Conservation (phyloP, 2,329 filamentous ascomycete genomes). For the Ceratocystis albifundus region DNA sequence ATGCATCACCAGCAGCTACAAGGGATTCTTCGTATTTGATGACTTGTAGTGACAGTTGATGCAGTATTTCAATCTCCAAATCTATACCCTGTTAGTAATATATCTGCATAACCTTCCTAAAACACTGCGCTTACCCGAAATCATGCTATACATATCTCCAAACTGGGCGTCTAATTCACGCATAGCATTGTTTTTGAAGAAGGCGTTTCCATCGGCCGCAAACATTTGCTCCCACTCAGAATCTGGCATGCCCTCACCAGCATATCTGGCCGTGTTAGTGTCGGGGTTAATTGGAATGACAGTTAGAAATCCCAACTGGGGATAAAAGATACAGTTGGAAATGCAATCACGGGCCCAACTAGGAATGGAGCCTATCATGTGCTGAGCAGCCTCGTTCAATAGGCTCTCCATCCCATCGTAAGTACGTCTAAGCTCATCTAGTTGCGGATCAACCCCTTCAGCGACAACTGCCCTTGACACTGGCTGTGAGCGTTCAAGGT, state of each 20-base stretch:
- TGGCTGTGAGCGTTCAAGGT: constrained; percentile 42
- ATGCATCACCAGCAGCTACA: constrained; percentile 59
- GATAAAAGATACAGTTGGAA: constrained; percentile 75
- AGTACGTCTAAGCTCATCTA: constrained; percentile 66
- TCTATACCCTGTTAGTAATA: constrained; percentile 40
- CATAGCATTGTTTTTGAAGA: constrained; percentile 82
- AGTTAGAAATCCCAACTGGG: constrained; percentile 82
- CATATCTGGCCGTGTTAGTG: constrained; percentile 41
- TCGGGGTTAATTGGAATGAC: constrained; percentile 50
- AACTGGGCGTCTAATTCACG: constrained; percentile 65
- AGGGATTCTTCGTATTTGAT: constrained; percentile 58
- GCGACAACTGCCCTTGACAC: constrained; percentile 62
- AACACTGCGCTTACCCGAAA: constrained; percentile 52
- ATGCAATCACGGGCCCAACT: constrained; percentile 43
- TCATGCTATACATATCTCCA: constrained; percentile 74
- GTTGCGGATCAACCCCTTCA: constrained; percentile 55
- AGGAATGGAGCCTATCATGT: constrained; percentile 53
- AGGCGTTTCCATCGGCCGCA: constrained; percentile 55
- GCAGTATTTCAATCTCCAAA: constrained; percentile 77
- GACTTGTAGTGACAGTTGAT: constrained; percentile 59
- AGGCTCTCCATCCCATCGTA: constrained; percentile 70
- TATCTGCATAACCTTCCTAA: background rate
- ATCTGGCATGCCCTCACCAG: constrained; percentile 47
- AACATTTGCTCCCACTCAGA: constrained; percentile 72
- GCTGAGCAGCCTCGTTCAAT: constrained; percentile 53